Conservation (phyloP, 176 grass and related monocot species). For the Thalia dealbata region DNA sequence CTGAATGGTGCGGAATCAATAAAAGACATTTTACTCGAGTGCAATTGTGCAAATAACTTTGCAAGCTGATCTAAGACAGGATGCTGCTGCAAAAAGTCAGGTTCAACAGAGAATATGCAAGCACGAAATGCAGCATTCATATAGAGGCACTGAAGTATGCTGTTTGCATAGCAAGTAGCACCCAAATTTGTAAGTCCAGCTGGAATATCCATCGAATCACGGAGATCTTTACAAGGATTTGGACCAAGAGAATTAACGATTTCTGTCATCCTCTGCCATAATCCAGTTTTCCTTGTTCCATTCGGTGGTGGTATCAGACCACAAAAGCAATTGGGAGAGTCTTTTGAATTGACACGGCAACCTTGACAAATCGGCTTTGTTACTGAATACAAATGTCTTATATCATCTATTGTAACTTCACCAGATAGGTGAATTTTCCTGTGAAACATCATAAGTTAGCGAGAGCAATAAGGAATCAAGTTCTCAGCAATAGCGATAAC, state of each 20-base stretch:
- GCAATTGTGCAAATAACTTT: conserved; percentile 64
- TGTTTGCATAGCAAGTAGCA: conserved; percentile 93
- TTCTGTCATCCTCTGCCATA: conserved; percentile 77
- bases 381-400: conserved; percentile 63
- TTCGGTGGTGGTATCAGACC: conserved; percentile 58
- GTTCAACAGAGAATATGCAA: conserved; percentile 77
- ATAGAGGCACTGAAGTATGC: conserved; percentile 97
- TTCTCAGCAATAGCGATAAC: neutral
- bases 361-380: conserved; percentile 55
- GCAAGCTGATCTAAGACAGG: conserved; percentile 83
- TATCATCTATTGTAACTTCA: conserved; percentile 41
- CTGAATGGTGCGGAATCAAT: conserved; percentile 89
- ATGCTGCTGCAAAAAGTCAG: conserved; percentile 51
- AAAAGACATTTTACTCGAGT: conserved; percentile 75
- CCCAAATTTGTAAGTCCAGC: conserved; percentile 94
- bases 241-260: conserved; percentile 52
- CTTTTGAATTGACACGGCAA: conserved; percentile 87
- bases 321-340: conserved; percentile 89
- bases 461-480: conserved; percentile 17
- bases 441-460: conserved; percentile 3
- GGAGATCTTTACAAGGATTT: conserved; percentile 65
- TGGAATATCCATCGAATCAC: conserved; percentile 48
- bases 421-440: conserved; percentile 88
- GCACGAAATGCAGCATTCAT: conserved; percentile 79
- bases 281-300: conserved; percentile 49